Conservation (phyloP, 768 basidiomycete genomes). For the Kwoniella europaea region DNA sequence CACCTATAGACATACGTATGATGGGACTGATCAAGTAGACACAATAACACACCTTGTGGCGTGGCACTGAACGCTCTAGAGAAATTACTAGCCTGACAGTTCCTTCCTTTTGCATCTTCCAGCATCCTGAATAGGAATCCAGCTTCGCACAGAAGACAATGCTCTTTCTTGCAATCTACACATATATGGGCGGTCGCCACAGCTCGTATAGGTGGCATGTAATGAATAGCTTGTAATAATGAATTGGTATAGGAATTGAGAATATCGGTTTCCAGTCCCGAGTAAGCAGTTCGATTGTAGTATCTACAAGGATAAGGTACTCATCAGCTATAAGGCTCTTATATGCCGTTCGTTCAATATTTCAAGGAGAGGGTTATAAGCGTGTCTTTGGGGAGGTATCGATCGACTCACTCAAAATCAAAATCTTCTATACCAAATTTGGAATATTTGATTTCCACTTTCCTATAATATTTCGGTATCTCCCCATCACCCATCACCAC, state of each 20-base stretch:
- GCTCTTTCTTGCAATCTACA: constrained; percentile 82
- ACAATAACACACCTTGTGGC: constrained; percentile 70
- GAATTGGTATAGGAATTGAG: constrained; percentile 96
- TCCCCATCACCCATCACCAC: constrained; percentile 27
- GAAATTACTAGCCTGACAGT: constrained; percentile 96
- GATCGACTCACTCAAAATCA: constrained; percentile 78
- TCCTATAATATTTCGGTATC: constrained; percentile 80
- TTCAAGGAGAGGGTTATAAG: not conserved
- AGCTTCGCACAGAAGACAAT: constrained; percentile 91
- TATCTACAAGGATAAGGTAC: constrained; percentile 64
- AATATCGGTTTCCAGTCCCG: constrained; percentile 95
- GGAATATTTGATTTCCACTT: constrained; percentile 96
- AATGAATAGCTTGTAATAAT: constrained; percentile 87
- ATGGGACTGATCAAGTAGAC: not conserved
- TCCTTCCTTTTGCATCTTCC: constrained; percentile 88
- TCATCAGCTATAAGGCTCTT: no score
- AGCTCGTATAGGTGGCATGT: constrained; percentile 73
- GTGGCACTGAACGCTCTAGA: constrained; percentile 89
- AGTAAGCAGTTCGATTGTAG: constrained; percentile 87
- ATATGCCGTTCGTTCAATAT: no score
- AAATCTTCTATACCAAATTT: constrained; percentile 99
- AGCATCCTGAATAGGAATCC: constrained; percentile 95
- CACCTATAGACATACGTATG: not conserved
- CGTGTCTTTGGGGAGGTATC: not conserved
- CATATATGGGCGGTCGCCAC: constrained; percentile 91